phyloP scores from a whole-genome alignment of 768 basidiomycete genomes.

The Tremella mesenterica region DNA sequence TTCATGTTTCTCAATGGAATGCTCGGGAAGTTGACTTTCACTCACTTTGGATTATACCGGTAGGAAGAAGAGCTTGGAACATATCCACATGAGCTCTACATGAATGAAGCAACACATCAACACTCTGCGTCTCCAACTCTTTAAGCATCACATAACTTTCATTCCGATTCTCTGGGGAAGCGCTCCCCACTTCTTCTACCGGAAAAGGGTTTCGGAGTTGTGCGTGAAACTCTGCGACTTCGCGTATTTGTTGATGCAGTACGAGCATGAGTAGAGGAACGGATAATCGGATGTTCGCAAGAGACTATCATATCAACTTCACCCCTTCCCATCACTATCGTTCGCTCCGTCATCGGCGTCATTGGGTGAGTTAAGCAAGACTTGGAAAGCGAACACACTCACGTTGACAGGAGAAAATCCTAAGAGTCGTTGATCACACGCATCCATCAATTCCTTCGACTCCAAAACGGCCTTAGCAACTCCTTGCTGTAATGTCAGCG shows the following conservation, averaged over 20 bases:
- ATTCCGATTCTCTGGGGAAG: neutral
- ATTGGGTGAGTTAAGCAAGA: neutral
- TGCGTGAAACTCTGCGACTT: conserved; percentile 19
- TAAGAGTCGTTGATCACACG: conserved; percentile 5
- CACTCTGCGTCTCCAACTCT: conserved; percentile 17
- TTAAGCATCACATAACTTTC: conserved; percentile 13
- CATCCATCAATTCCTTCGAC: neutral
- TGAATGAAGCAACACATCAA: conserved; percentile 16
- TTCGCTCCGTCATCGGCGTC: no score
- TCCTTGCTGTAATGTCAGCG: neutral
- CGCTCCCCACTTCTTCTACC: conserved; percentile 8
- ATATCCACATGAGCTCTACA: conserved; percentile 18
- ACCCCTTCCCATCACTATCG: no score
- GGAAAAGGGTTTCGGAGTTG: conserved; percentile 1
- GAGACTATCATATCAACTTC: neutral
- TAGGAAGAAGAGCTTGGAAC: conserved; percentile 22
- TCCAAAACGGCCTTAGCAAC: conserved; percentile 5
- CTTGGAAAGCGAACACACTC: neutral
- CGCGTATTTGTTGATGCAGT: conserved; percentile 18
- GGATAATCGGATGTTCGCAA: conserved; percentile 18
- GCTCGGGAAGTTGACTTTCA: neutral
- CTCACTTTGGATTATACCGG: conserved; percentile 26
- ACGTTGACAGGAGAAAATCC: conserved; percentile 29
- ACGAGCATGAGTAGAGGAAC: conserved; percentile 22
- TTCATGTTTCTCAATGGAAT: neutral